These are phyloP conservation scores for Coffea eugenioides DNA, from an alignment of 257 asterid species.

Conservation along the genomic window DNA sequence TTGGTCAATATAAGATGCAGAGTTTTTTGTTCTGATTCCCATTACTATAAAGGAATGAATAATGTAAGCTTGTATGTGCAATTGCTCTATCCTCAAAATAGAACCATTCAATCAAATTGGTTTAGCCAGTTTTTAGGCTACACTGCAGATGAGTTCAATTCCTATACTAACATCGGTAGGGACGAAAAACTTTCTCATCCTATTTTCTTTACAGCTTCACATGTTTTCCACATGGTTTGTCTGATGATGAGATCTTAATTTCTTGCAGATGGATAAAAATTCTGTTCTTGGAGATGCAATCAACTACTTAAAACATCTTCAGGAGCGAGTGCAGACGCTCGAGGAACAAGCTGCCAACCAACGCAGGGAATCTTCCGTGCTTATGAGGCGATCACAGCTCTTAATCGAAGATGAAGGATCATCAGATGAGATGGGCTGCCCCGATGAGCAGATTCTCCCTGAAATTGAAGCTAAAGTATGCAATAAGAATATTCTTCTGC, in stretches of 20 bases:
- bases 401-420: slow-evolving; percentile 33
- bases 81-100: neutral
- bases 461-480: slow-evolving; percentile 24
- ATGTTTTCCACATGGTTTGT: neutral
- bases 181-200: neutral
- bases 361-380: neutral
- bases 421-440: slow-evolving; percentile 26
- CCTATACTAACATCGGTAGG: neutral
- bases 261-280: slow-evolving; percentile 12
- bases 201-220: no score
- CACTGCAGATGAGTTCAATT: no score
- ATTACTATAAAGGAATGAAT: neutral
- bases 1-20: no score
- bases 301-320: slow-evolving; percentile 14
- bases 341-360: neutral
- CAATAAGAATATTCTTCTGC: slow-evolving; percentile 16
- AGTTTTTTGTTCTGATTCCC: neutral
- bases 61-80: neutral
- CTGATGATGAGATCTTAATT: neutral
- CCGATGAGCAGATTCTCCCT: slow-evolving; percentile 17
- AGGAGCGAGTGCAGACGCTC: neutral
- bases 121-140: neutral
- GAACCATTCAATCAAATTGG: neutral
- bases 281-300: slow-evolving; percentile 19
- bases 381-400: slow-evolving; percentile 34